Evolutionary conservation across 2,329 filamentous ascomycete species (phyloP).

Genomic region (Alternaria sp.): DNA sequence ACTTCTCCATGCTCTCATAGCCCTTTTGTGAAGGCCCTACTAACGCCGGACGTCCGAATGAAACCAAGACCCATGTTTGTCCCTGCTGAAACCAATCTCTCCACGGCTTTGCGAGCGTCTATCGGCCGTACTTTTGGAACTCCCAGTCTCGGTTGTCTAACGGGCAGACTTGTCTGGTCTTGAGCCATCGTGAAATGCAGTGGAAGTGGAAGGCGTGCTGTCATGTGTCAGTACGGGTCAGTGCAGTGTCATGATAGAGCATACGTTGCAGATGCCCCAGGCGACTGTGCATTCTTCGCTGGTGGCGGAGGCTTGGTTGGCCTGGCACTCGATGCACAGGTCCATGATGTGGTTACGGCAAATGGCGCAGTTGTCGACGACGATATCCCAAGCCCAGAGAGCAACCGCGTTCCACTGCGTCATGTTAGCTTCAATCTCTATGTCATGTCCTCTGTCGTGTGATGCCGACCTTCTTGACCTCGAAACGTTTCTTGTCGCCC

Average conservation of each 20-base stretch:
- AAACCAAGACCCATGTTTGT: conserved; percentile 25
- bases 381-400: conserved; percentile 99
- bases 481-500: conserved; percentile 89
- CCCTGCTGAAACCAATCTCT: background rate
- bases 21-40: conserved; percentile 27
- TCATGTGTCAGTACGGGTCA: conserved; percentile 45
- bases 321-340: conserved; percentile 97
- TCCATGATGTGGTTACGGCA: conserved; percentile 99
- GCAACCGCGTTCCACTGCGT: conserved; percentile 95
- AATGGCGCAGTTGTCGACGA: conserved; percentile 99
- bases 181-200: conserved; percentile 98
- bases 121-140: conserved; percentile 96
- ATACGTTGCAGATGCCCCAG: conserved; percentile 98
- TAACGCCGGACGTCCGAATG: conserved; percentile 32
- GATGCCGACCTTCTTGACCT: conserved; percentile 89
- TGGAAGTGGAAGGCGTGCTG: conserved; percentile 99
- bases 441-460: background rate
- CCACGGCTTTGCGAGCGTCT: conserved; percentile 9
- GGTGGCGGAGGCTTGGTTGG: conserved; percentile 95
- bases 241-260: conserved; percentile 45
- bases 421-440: conserved; percentile 25
- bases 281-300: conserved; percentile 98
- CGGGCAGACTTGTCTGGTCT: conserved; percentile 98
- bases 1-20: conserved; percentile 23
- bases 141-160: conserved; percentile 99